Evolutionary conservation across 306 rosid species (phyloP).

Genomic region (Prunus mume): DNA sequence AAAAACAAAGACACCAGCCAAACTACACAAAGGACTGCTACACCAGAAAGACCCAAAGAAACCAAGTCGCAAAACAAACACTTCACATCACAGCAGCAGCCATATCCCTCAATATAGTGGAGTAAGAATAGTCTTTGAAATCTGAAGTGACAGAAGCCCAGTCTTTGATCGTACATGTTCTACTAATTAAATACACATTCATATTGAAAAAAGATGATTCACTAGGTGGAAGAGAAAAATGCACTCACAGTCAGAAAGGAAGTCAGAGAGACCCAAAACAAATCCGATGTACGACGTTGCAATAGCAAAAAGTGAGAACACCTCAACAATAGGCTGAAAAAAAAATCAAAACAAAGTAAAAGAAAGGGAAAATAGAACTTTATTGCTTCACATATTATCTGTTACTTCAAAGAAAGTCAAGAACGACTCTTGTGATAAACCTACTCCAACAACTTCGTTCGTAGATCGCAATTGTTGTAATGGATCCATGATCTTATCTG

Average conservation of each 20-base stretch:
- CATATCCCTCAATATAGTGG: too few species aligned
- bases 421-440: slow-evolving; percentile 13
- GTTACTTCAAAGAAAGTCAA: not conserved
- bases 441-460: slow-evolving; percentile 67
- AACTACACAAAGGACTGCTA: too few species aligned
- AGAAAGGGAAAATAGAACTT: not conserved
- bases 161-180: not conserved
- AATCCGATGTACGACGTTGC: slow-evolving; percentile 82
- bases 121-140: too few species aligned
- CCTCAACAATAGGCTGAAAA: slow-evolving; percentile 72
- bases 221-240: slow-evolving; percentile 1
- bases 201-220: not conserved
- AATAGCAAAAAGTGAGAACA: slow-evolving; percentile 74
- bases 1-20: too few species aligned
- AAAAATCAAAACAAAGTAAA: not conserved
- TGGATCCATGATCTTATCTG: slow-evolving; percentile 52
- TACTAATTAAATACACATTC: not conserved
- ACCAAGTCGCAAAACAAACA: too few species aligned
- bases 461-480: slow-evolving; percentile 57
- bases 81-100: too few species aligned
- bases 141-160: too few species aligned
- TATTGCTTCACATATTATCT: not conserved
- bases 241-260: slow-evolving; percentile 72
- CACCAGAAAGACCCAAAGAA: too few species aligned
- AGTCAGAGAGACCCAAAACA: slow-evolving; percentile 71